Percentiles rank a stretch among this genome's conserved stretches.
These are phyloP conservation scores for Diaporthe ilicicola DNA, from an alignment of 2,329 filamentous ascomycete species.

Conservation along the genomic window DNA sequence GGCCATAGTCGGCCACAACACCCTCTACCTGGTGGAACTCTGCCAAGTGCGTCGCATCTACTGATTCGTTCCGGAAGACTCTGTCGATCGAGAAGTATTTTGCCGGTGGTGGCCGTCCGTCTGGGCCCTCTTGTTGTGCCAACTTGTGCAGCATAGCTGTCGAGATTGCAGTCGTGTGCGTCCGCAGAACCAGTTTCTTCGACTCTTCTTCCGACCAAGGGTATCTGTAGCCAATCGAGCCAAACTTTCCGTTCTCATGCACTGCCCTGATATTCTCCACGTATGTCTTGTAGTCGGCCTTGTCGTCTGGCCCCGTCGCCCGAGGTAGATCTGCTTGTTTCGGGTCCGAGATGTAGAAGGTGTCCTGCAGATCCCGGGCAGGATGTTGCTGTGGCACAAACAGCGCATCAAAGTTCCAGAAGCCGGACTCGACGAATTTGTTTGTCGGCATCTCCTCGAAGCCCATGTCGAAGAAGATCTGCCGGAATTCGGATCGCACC, in stretches of 20 bases:
- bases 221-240: conserved; percentile 95
- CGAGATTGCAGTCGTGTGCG: conserved; percentile 93
- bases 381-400: conserved; percentile 98
- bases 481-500: conserved; percentile 92
- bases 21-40: conserved; percentile 99
- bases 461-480: conserved; percentile 99
- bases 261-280: conserved; percentile 88
- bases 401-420: conserved; percentile 99
- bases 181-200: conserved; percentile 86
- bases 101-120: conserved; percentile 71
- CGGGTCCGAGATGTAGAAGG: conserved; percentile 95
- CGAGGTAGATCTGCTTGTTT: conserved; percentile 75
- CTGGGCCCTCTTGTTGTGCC: conserved; percentile 80
- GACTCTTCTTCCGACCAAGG: conserved; percentile 91
- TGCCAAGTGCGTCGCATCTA: conserved; percentile 94
- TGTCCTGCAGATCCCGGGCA: conserved; percentile 95
- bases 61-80: conserved; percentile 96
- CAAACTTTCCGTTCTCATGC: conserved; percentile 90
- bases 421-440: conserved; percentile 93
- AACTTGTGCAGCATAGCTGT: conserved; percentile 92
- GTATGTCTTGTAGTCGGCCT: conserved; percentile 81
- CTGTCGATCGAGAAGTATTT: conserved; percentile 98
- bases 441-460: conserved; percentile 98
- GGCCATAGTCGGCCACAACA: conserved; percentile 94
- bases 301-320: conserved; percentile 61